Conservation (phyloP, 2,329 filamentous ascomycete species). For the Scedosporium boydii region DNA sequence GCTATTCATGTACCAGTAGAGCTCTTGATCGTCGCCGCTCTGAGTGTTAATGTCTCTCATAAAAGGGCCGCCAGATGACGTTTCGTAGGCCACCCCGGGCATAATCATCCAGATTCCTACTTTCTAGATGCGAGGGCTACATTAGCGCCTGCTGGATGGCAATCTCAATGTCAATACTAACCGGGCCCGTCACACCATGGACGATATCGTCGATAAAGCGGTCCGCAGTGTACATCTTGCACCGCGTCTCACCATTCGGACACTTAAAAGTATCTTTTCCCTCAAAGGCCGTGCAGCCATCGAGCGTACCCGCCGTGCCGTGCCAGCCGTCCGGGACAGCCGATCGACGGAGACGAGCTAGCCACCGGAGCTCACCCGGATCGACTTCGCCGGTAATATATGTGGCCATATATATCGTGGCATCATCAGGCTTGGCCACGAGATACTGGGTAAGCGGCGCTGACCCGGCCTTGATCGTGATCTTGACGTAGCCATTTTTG, state of each 20-base stretch:
- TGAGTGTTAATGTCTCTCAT: slow-evolving; percentile 57
- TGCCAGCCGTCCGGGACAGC: slow-evolving; percentile 42
- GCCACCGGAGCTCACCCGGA: slow-evolving; percentile 54
- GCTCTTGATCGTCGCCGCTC: slow-evolving; percentile 39
- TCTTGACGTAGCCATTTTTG: slow-evolving; percentile 41
- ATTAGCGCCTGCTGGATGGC: too few relatives aligned
- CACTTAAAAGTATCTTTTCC: slow-evolving; percentile 48
- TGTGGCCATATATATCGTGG: slow-evolving; percentile 51
- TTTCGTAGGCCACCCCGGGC: slow-evolving; percentile 27
- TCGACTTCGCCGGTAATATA: slow-evolving; percentile 47
- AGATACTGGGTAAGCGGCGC: slow-evolving; percentile 54
- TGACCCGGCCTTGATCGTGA: slow-evolving; percentile 42
- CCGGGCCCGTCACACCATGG: slow-evolving; percentile 46
- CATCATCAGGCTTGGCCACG: slow-evolving; percentile 48
- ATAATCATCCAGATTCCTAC: background rate
- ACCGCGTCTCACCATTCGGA: slow-evolving; percentile 50
- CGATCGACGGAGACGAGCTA: slow-evolving; percentile 46
- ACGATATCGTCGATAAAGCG: slow-evolving; percentile 60
- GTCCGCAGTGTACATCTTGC: slow-evolving; percentile 60
- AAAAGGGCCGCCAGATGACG: slow-evolving; percentile 57
- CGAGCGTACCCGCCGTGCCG: slow-evolving; percentile 45
- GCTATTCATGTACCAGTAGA: slow-evolving; percentile 63
- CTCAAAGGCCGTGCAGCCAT: slow-evolving; percentile 42
- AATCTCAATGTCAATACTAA: background rate
- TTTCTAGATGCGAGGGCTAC: background rate